A percentile compares a stretch with the other conserved stretches of the same genome.
Evolutionary conservation across 129 eudicot species (phyloP).

Genomic region (Helianthus tuberosus): DNA sequence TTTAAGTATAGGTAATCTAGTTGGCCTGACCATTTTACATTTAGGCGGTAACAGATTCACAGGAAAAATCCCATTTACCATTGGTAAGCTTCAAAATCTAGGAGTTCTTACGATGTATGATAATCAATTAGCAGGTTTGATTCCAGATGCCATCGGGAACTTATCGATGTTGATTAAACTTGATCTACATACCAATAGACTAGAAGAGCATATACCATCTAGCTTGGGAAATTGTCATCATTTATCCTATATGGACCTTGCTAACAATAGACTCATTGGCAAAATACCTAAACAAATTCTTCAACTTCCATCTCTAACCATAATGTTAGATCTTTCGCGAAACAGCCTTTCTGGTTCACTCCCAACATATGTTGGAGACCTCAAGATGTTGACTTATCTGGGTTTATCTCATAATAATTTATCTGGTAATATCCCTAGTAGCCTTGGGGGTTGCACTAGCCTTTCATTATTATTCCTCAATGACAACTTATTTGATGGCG

Average conservation of each 20-base stretch:
- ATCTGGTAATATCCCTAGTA: too few species aligned
- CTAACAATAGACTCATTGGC: not conserved
- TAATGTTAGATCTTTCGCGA: not conserved
- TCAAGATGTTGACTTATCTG: too few species aligned
- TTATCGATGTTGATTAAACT: not conserved
- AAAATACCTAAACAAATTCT: constrained; percentile 4
- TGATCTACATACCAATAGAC: not conserved
- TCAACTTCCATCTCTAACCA: constrained; percentile 12
- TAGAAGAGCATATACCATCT: constrained; percentile 1
- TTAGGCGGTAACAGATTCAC: constrained; percentile 2
- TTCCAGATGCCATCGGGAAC: constrained; percentile 12
- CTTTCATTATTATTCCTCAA: too few species aligned
- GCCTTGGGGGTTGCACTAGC: too few species aligned
- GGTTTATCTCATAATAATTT: too few species aligned
- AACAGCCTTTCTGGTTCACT: not conserved
- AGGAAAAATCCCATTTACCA: constrained; percentile 18
- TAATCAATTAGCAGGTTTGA: constrained; percentile 9
- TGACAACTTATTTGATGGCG: too few species aligned
- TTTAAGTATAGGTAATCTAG: constrained; percentile 5
- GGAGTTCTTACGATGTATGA: not conserved
- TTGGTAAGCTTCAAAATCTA: constrained; percentile 15
- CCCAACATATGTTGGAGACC: too few species aligned
- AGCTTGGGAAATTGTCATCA: constrained; percentile 10
- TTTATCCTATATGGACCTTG: not conserved
- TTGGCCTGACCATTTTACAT: not conserved